Base-by-base conservation (phyloP, 495 filamentous ascomycete species). In the Penicillium silybi region DNA sequence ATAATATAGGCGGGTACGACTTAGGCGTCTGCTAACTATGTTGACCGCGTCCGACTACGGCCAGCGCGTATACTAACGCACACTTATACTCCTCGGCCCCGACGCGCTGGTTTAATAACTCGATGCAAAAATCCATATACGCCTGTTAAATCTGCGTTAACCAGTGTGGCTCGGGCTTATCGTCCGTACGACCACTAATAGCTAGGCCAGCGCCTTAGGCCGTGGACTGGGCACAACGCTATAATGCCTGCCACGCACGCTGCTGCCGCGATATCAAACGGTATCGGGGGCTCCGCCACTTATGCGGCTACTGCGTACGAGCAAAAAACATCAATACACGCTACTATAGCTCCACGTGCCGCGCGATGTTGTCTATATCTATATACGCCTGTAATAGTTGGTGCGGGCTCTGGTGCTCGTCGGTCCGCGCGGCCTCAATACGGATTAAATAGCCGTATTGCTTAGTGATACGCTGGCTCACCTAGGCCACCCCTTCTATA, bases 311-410 rank as follows among this genome's bases (percentile, higher is more conserved):
- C n/a, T n/a, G n/a, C n/a, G n/a, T 19, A 16, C 46, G 48, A 9
- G 48, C 34, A 35, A 62, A 56, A 46, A 58, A 58, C 11, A 27
- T 32, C n/a, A 59, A 25, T 0, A 62, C 19, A 44, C 55, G 44
- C 56, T 59, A 25, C 52, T 29, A 59, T 37, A 45, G 52, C 26
- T 52, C 41, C 5, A 58, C 22, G 7, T 58, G 34, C n/a, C 48
- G 22, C 10, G 17, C 8, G 27, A 56, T 50, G 4, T 41, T 50
- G 16, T 41, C 46, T 13, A 18, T 25, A 6, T 54, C 39, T 27
- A 59, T 54, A 23, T 59, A 59, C 15, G 46, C 51, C 26, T 18
- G 26, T 13, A 59, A 32, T 9, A 43, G 51, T 0, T n/a, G 4
- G 19, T 59, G 38, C 5, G 37, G 43, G 15, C 32, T 40, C 56